Base-by-base conservation (phyloP, 1,284 basidiomycete species). In the Athelia sp. region DNA sequence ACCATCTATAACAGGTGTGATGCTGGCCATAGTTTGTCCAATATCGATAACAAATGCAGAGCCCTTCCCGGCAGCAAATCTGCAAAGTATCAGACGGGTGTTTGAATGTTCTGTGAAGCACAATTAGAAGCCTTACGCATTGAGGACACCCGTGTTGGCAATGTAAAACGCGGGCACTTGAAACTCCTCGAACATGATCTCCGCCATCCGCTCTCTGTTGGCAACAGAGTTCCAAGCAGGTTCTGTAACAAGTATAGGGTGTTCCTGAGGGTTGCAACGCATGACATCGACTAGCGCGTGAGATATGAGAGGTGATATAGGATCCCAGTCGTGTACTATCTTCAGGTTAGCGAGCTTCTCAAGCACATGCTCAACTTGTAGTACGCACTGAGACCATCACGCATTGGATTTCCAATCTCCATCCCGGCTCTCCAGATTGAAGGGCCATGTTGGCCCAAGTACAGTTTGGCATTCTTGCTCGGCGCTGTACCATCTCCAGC, bases 181-280 rank as follows among this genome's bases (percentile, higher is more conserved):
- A 60, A 98, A 94, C 54, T 95, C 88, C 69, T 99, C 97, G 63
- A 99, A 99, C 72, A 96, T 93, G 50, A 99, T 87, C 70, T 99
- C 93, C 13, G 93, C 90, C 84, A 98, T 89, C 46, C 85, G 79
- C 70, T 98, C 94, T 45, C 96, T 76, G 61, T 95, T 93, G 18
- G 85, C 84, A 24, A 84, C 75, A 0, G 93, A 90, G 64, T 98
- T 98, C 94, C 96, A 99, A 3, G 95, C 87, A 1, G 95, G 90
- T 66, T 99, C 97, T 1, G 97, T 98, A 19, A 96, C 80, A 48
- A 99, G 79, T 32, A 98, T 69, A 1, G 97, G 97, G 61, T 98
- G 95, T 60, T 98, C 93, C 8, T 82, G 71, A 6, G 86, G 71
- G 52, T 78, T 78, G 50, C 81, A 80, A n/a, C 79, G 79, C 73